These are phyloP conservation scores for Neurospora africana DNA, from an alignment of 495 filamentous ascomycete species.

Conservation along the genomic window DNA sequence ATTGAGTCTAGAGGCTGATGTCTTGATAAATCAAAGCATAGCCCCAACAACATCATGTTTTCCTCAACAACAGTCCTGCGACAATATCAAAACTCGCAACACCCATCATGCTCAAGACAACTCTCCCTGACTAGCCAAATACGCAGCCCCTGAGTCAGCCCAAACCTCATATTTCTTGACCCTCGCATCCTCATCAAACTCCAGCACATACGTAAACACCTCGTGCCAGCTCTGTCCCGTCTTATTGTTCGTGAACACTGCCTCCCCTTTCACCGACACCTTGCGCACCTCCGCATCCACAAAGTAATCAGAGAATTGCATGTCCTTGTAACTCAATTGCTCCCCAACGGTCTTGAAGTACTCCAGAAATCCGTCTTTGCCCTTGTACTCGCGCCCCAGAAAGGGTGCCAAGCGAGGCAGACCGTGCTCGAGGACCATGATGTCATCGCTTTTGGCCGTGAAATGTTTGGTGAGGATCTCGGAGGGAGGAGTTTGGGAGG, in stretches of 20 bases:
- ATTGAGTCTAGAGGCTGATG: not conserved
- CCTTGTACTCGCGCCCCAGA: slow-evolving; percentile 44
- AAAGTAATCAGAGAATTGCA: slow-evolving; percentile 43
- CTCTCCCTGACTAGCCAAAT: slow-evolving; percentile 42
- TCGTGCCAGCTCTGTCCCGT: slow-evolving; percentile 50
- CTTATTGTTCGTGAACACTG: slow-evolving; percentile 38
- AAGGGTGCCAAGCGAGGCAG: slow-evolving; percentile 43
- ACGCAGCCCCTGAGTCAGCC: slow-evolving; percentile 56
- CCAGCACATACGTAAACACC: slow-evolving; percentile 45
- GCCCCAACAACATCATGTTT: not conserved
- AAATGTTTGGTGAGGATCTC: slow-evolving; percentile 38
- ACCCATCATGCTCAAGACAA: slow-evolving; percentile 13
- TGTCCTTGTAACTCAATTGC: slow-evolving; percentile 33
- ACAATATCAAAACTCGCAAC: not conserved
- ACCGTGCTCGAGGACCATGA: slow-evolving; percentile 45
- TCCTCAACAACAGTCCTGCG: not conserved
- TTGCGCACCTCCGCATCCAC: slow-evolving; percentile 35
- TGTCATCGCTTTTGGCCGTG: slow-evolving; percentile 25
- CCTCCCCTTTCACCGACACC: slow-evolving; percentile 40
- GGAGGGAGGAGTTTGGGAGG: slow-evolving; percentile 18
- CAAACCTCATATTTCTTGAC: slow-evolving; percentile 47
- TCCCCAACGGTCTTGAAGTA: slow-evolving; percentile 40
- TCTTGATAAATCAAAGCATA: not conserved
- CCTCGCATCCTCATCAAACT: slow-evolving; percentile 32
- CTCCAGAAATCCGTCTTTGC: slow-evolving; percentile 30